Evolutionary conservation across 148 eudicot genomes (phyloP).

Genomic region (Rheum nobile): DNA sequence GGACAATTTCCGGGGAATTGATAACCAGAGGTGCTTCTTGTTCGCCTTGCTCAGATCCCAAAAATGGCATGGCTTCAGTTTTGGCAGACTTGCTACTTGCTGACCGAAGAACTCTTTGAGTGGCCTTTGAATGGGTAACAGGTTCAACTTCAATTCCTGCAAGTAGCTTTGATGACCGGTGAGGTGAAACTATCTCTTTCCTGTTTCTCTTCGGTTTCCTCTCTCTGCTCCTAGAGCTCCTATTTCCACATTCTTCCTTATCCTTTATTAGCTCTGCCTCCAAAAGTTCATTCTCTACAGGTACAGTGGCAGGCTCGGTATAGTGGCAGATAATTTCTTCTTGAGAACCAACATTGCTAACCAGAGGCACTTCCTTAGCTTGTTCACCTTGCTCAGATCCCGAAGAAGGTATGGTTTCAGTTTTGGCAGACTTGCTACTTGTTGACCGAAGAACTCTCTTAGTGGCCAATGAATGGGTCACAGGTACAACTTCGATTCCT

Average conservation of each 20-base stretch:
- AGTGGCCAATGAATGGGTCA: constrained; percentile 15
- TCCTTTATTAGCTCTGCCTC: not conserved
- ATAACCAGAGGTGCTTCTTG: constrained; percentile 6
- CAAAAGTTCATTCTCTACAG: not conserved
- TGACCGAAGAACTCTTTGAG: constrained; percentile 25
- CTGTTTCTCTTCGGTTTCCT: constrained; percentile 32
- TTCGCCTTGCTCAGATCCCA: constrained; percentile 3
- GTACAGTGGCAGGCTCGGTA: not conserved
- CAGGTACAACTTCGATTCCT: constrained; percentile 22
- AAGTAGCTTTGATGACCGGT: constrained; percentile 21
- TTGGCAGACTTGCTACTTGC: constrained; percentile 14
- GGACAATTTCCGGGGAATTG: constrained; percentile 2
- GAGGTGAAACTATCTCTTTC: constrained; percentile 9
- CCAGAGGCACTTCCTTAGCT: constrained; percentile 6
- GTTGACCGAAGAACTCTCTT: constrained; percentile 26
- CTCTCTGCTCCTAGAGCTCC: constrained; percentile 12
- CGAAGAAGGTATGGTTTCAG: constrained; percentile 7
- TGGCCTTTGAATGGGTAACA: constrained; percentile 15
- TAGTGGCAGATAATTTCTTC: not conserved
- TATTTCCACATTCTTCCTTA: not conserved
- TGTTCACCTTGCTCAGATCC: constrained; percentile 5
- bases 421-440: constrained; percentile 12
- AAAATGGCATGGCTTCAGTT: constrained; percentile 9
- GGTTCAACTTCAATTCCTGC: constrained; percentile 24
- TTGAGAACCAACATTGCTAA: not conserved